Base-by-base conservation (phyloP, 2,329 filamentous ascomycete genomes). In the Onygenales sp. region DNA sequence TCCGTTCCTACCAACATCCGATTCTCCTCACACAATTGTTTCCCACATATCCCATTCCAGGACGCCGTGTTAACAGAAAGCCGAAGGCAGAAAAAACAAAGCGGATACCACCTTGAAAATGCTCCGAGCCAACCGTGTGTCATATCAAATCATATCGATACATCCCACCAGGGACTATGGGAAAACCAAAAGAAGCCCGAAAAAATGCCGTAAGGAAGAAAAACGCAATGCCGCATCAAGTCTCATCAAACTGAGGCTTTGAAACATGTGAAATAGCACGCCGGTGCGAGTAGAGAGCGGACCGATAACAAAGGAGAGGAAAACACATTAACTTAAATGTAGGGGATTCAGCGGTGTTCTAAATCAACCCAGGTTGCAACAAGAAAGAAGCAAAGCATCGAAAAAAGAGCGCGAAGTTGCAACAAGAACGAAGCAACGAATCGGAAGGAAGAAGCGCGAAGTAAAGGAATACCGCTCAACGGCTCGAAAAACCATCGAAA, bases 141-240 rank as follows among this genome's bases (percentile, higher is more conserved):
- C 50, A 46, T 46, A 53, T 49, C 43, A 41, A 45, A 45, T 49
- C 42, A 41, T 50, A 41, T 49, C 17, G 46, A 49, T n/a, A 41
- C 46, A 49, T 39, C 35, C 27, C 46, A 39, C 33, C 33, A 39
- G 35, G 17, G 10, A 32, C 33, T 17, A 21, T 49, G 35, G 21
- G 21, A 49, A 39, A 27, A 33, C 46, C 38, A 49, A 39, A 48
- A 11, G 1, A 33, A 42, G 6, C 38, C 21, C 17, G 21, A 8
- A 50, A 41, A 27, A 43, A 27, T 41, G 17, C 32, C 9, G 33
- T 14, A 38, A 41, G 14, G 35, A 2, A 36, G 13, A 36, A 47
- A 3, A n/a, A 36, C 14, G 21, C 36, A 9, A 39, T 27, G 21
- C 21, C 21, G 21, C 21, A 27, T 27, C 9, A 39, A 39, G 36